Conservation (phyloP, 2,329 filamentous ascomycete genomes). For the Diplodia scrobiculata region DNA sequence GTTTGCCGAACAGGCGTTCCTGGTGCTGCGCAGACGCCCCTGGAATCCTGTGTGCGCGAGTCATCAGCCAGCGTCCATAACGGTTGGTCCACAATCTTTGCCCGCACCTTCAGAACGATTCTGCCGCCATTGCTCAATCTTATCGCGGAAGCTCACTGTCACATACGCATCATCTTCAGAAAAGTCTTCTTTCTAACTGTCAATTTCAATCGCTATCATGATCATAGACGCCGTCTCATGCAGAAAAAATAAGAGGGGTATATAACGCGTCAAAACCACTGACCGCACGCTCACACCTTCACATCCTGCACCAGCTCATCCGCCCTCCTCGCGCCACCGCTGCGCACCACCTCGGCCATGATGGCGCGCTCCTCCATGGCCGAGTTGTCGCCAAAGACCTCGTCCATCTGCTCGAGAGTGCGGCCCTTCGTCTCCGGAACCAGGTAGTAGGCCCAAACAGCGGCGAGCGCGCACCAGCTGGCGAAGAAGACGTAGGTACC, state of each 20-base stretch:
- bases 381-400: conserved; percentile 40
- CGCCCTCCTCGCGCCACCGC: conserved; percentile 9
- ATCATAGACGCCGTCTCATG: neutral
- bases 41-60: neutral
- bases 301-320: conserved; percentile 16
- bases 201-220: neutral
- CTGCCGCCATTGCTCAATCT: neutral
- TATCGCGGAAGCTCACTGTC: neutral
- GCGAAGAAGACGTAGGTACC: conserved; percentile 48
- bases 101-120: neutral
- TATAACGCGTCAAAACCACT: neutral
- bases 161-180: neutral
- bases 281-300: conserved; percentile 10
- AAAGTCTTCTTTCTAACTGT: neutral
- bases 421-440: conserved; percentile 43
- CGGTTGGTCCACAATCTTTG: neutral
- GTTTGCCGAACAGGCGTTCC: neutral
- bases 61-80: neutral
- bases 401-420: conserved; percentile 44
- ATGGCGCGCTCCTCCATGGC: conserved; percentile 40
- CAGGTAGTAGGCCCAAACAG: conserved; percentile 42
- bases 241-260: neutral
- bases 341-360: conserved; percentile 13
- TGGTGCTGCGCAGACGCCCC: neutral
- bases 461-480: conserved; percentile 41